These are phyloP conservation scores for Exophiala mesophila DNA, from an alignment of 2,329 filamentous ascomycete species.

Conservation along the genomic window DNA sequence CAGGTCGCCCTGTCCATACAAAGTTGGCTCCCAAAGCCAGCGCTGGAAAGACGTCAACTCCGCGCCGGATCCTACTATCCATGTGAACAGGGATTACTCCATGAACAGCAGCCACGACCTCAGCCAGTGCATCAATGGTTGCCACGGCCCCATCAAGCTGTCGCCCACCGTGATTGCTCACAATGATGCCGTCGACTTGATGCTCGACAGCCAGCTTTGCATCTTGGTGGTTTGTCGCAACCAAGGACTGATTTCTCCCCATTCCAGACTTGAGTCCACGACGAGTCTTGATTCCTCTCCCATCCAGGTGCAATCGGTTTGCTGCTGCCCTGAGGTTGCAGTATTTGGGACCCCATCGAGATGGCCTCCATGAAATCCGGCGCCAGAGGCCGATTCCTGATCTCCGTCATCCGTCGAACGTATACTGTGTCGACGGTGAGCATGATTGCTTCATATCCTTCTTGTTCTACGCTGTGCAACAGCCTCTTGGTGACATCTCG, in stretches of 20 bases:
- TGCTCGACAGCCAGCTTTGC: slow-evolving; percentile 18
- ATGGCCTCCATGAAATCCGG: background rate
- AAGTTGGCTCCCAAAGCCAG: slow-evolving; percentile 32
- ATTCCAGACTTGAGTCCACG: slow-evolving; percentile 39
- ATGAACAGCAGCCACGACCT: slow-evolving; percentile 22
- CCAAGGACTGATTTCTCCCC: slow-evolving; percentile 49
- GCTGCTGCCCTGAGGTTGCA: slow-evolving; percentile 35
- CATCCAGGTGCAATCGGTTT: too few relatives aligned
- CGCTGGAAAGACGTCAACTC: slow-evolving; percentile 35
- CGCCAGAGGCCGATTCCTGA: slow-evolving; percentile 38
- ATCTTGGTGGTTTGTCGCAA: slow-evolving; percentile 36
- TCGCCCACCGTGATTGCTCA: slow-evolving; percentile 18
- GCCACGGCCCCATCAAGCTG: slow-evolving; percentile 19
- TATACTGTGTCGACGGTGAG: slow-evolving; percentile 53
- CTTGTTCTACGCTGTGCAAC: slow-evolving; percentile 41
- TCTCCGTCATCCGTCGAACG: slow-evolving; percentile 48
- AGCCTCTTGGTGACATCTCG: slow-evolving; percentile 39
- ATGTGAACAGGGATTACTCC: slow-evolving; percentile 18
- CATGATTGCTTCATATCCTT: slow-evolving; percentile 51
- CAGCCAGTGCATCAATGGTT: slow-evolving; percentile 15
- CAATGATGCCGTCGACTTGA: slow-evolving; percentile 14
- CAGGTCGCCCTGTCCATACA: slow-evolving; percentile 32
- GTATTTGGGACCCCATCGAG: background rate
- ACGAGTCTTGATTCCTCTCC: slow-evolving; percentile 26
- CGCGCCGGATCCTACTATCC: slow-evolving; percentile 32